These are phyloP conservation scores for Macaranga tanarius DNA, from an alignment of 441 rosid species.

Conservation along the genomic window DNA sequence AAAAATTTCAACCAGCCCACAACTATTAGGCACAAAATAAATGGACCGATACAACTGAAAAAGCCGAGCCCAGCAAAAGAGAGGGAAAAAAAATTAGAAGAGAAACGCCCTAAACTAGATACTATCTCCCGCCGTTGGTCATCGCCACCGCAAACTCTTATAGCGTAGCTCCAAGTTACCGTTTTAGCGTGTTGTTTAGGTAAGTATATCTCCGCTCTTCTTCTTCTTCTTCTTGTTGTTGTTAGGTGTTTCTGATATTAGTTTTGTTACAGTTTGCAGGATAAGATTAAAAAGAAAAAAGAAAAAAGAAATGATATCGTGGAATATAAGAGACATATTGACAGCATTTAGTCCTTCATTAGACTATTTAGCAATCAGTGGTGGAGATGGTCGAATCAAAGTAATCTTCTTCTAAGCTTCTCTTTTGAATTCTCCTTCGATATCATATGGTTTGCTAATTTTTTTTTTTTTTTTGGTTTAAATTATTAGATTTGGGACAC, in stretches of 20 bases:
- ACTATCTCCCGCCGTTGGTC: background rate
- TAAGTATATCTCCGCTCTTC: background rate
- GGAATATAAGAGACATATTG: slow-evolving; percentile 62
- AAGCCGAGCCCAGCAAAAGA: background rate
- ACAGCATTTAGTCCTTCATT: slow-evolving; percentile 73
- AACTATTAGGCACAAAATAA: too few species aligned
- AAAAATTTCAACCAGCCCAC: too few species aligned
- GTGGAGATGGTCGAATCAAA: slow-evolving; percentile 90
- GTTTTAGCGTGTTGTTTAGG: background rate
- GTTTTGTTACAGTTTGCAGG: too few species aligned
- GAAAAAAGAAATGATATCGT: slow-evolving; percentile 34
- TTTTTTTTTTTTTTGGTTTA: background rate
- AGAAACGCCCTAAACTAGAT: slow-evolving; percentile 8
- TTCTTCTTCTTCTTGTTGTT: background rate
- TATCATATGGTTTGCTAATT: background rate
- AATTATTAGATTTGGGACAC: slow-evolving; percentile 71
- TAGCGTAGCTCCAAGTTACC: background rate
- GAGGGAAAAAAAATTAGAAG: too few species aligned
- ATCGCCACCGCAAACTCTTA: background rate
- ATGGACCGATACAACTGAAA: background rate
- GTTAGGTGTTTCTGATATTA: too few species aligned
- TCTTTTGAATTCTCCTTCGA: too few species aligned
- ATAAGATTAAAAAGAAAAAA: too few species aligned
- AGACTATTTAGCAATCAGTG: slow-evolving; percentile 69
- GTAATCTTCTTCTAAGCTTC: slow-evolving; percentile 27